Conservation (phyloP, 345 rosid species). For the Passiflora organensis region DNA sequence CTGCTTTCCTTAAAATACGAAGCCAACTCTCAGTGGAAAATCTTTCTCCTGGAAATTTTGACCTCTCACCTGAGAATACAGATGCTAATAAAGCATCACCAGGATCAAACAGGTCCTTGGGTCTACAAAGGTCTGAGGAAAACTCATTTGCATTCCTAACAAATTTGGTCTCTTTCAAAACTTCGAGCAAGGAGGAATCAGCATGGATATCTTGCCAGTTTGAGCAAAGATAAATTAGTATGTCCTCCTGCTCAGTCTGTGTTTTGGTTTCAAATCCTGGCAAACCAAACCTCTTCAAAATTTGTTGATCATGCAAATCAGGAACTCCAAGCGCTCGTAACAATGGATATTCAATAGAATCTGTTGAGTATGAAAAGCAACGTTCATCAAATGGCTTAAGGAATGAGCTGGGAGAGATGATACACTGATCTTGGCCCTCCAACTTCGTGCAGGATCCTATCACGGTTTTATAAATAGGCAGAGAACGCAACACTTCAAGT, state of each 20-base stretch:
- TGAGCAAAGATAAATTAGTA: constrained; percentile 55
- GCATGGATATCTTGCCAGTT: constrained; percentile 73
- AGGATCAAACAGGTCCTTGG: constrained; percentile 88
- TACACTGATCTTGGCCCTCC: constrained; percentile 57
- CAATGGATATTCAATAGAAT: constrained; percentile 56
- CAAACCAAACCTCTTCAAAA: constrained; percentile 76
- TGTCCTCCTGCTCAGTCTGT: constrained; percentile 69
- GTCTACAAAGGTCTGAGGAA: constrained; percentile 49
- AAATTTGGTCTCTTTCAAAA: constrained; percentile 73
- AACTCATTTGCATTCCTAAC: constrained; percentile 75
- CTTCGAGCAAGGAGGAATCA: constrained; percentile 66
- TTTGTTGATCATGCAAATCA: constrained; percentile 74
- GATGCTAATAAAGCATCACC: constrained; percentile 71
- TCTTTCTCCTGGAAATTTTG: constrained; percentile 92
- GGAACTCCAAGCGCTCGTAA: constrained; percentile 77
- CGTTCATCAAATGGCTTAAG: constrained; percentile 67
- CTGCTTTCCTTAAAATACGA: constrained; percentile 68
- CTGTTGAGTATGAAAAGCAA: constrained; percentile 60
- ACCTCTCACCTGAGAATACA: constrained; percentile 78
- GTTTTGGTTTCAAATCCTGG: constrained; percentile 67
- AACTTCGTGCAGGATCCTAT: constrained; percentile 55
- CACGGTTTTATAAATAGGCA: constrained; percentile 82
- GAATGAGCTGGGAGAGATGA: constrained; percentile 70
- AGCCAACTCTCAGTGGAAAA: constrained; percentile 80
- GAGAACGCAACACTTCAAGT: constrained; percentile 62